These are phyloP conservation scores for Fraxinus americana DNA, from an alignment of 257 asterid species.

Conservation along the genomic window DNA sequence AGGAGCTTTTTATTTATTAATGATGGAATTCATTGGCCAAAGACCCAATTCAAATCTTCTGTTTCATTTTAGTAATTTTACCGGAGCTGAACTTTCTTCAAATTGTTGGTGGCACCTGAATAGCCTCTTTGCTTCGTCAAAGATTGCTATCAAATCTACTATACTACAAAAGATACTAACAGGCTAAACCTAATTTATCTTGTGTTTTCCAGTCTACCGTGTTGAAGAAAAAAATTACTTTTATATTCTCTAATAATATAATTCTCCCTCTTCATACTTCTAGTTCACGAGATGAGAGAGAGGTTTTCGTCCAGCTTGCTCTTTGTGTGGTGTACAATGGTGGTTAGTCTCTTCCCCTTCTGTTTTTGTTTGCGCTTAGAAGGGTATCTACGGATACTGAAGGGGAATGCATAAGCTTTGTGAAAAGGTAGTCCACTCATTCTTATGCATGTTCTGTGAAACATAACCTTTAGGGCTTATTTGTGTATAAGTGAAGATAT, in stretches of 20 bases:
- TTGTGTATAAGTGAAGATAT: neutral
- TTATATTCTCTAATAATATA: too few relatives aligned
- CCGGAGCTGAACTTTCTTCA: neutral
- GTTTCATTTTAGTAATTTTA: neutral
- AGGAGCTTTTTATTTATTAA: neutral
- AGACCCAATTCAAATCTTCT: neutral
- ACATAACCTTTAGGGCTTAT: too few relatives aligned
- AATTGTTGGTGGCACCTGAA: neutral
- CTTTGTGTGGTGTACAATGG: neutral
- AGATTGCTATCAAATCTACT: neutral
- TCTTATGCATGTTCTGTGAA: neutral
- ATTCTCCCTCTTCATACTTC: neutral
- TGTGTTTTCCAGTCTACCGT: neutral
- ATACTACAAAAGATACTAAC: neutral
- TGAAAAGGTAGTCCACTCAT: neutral
- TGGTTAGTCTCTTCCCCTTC: neutral
- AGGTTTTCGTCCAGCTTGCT: neutral
- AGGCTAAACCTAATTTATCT: neutral
- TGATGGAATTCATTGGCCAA: conserved; percentile 1
- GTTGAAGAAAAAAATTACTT: too few relatives aligned
- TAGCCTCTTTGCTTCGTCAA: neutral
- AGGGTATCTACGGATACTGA: too few relatives aligned
- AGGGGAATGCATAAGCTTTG: neutral
- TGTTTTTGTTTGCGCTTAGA: neutral
- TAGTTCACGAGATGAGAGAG: neutral